Conservation (phyloP, 2,329 filamentous ascomycete genomes). For the Paramyrothecium sp. region DNA sequence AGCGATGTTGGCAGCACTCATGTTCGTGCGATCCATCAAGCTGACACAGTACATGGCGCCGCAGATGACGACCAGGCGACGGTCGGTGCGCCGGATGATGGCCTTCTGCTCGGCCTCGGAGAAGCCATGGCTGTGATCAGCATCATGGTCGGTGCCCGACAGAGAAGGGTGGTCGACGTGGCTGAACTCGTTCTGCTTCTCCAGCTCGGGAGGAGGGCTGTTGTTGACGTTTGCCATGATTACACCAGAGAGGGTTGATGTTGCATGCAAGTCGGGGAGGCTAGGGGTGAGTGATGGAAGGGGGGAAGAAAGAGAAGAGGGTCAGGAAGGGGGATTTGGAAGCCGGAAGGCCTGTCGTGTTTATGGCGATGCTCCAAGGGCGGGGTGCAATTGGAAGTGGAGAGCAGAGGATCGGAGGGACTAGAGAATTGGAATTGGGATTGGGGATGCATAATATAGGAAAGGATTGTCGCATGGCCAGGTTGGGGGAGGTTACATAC, state of each 20-base stretch:
- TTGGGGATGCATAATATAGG: not conserved
- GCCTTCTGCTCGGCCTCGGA: conserved; percentile 60
- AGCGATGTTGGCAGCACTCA: conserved; percentile 71
- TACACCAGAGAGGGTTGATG: not conserved
- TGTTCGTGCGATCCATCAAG: conserved; percentile 77
- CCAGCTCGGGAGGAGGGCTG: conserved; percentile 2
- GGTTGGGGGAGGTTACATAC: not conserved
- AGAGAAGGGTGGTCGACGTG: conserved; percentile 17
- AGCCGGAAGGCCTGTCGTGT: not conserved
- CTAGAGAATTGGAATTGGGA: not conserved
- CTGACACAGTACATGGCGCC: conserved; percentile 71
- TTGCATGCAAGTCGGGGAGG: not conserved
- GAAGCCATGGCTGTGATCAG: conserved; percentile 42
- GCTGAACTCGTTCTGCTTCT: conserved; percentile 23
- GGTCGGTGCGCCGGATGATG: conserved; percentile 70
- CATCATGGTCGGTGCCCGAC: conserved; percentile 19
- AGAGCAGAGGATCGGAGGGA: not conserved
- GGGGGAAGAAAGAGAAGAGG: not conserved
- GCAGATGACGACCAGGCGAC: conserved; percentile 59
- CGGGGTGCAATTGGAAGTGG: not conserved
- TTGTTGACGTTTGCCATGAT: not conserved
- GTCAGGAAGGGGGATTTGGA: not conserved
- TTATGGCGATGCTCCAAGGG: not conserved
- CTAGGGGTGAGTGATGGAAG: not conserved
- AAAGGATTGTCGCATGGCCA: not conserved